Evolutionary conservation across 306 rosid genomes (phyloP), one percentile per base, ranked within the genome.

Genomic region (Amphicarpaea edgeworthii): DNA sequence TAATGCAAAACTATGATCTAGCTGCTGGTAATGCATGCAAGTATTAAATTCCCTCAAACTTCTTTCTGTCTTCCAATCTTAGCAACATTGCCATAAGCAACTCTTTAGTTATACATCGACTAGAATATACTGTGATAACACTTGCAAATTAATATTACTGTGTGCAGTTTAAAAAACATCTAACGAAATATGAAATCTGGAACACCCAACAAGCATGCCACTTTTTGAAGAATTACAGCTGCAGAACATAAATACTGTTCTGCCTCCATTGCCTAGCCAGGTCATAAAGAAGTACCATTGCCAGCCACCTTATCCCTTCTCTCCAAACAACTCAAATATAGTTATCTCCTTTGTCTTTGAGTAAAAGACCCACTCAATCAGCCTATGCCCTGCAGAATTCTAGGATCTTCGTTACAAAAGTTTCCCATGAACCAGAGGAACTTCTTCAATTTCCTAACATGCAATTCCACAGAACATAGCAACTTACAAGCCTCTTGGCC

Each of bases 121-220:
- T 32, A 79, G 43, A 34, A 55, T 34, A 14, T n/a, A 61, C 17
- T n/a, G 34, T 8, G 4, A 26, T 61, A 64, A 68, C 23, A 3
- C 54, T 75, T 34, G 54, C 62, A 69, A 30, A 53, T 20, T 16
- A 51, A 76, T 61, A 21, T 42, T 65, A 54, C 62, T 11, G 42
- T 23, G 45, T 53, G 12, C 3, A 9, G 19, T 14, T 40, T 2
- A 16, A 8, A 45, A 70, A 63, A 72, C 28, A 71, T 43, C 40
- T 70, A 6, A 50, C 15, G 10, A 72, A 77, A 47, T 77, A 76
- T 28, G 68, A 10, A 32, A 61, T 42, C 51, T 21, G 46, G 42
- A 51, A 49, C 72, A 74, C 15, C 37, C 59, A 62, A 69, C 51
- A 69, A 79, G 46, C 46, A 70, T 64, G 78, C 79, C 79, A 70